Evolutionary conservation across 2,329 filamentous ascomycete genomes (phyloP), one percentile per base, ranked within the genome.

Genomic region (Nemania sp.): DNA sequence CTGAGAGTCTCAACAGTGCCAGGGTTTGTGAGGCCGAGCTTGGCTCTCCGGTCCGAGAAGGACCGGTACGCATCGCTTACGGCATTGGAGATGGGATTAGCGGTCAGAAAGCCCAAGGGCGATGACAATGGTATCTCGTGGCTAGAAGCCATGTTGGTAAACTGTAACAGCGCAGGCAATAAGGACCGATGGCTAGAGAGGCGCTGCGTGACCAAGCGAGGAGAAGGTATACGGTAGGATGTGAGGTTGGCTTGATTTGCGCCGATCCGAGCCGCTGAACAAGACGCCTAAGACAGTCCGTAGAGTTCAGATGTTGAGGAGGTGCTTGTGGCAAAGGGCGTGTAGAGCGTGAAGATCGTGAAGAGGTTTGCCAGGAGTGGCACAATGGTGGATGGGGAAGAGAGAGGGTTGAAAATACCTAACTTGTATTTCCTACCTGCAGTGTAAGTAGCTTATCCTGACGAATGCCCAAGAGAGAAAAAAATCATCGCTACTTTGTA

Each of bases 1-100:
- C 90, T 86, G 76, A 97, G 88, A 74, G 88, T 88, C 79, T 99
- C 95, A 68, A 97, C 88, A 54, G 90, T 93, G 71, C 95, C 95
- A 42, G 95, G 95, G 79, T 98, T 98, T 69, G 89, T 84, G 69
- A 99, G 83, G 65, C 93, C 94, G 67, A 99, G 85, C 78, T 90
- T 90, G 70, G 88, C 90, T 82, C 95, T 90, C 79, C 91, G 87
- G 71, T 95, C 90, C 65, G 89, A 89, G 76, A 98, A 96, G 55
- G 88, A 86, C 71, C 83, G 85, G 79, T 95, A 90, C 77, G 87
- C 88, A 83, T 96, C 90, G 77, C 87, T 84, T 69, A 96, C 74
- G 67, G 86, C 82, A 67, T 82, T 81, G 57, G 87, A 81, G 71
- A 95, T 78, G 62, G 90, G 86, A 77, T 96, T 97, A 72, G 88